Base-by-base conservation (phyloP, 805 yeast species). In the Barnettozyma californica region DNA sequence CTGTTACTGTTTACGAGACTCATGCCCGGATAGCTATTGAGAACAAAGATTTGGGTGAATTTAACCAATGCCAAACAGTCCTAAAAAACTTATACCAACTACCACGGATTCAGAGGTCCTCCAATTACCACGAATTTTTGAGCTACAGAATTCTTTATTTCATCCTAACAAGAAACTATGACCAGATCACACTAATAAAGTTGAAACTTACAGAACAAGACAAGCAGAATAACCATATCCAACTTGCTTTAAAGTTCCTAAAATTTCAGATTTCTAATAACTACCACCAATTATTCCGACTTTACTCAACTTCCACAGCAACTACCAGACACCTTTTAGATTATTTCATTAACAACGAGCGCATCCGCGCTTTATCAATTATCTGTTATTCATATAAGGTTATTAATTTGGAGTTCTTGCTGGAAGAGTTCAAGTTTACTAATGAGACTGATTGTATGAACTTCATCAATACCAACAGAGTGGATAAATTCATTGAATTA, bases 51-150 rank as follows among this genome's bases (percentile, higher is more conserved):
- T 68, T 92, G 53, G 97, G 97, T 9, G 98, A 94, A 65, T 90
- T 87, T 64, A 94, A 94, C 68, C 97, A 92, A 64, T 94, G 98
- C 63, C 95, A 87, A 65, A 80, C 95, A 14, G 88, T 89, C 58
- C 68, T 94, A 44, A 78, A 78, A 53, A 71, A 76, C 41, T 68
- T 91, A 21, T 91, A 84, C 60, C 76, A 70, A 25, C 57, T 59
- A 21, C 68, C 69, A 6, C 64, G 67, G 9, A 61, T 68, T n/a
- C 57, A 55, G 29, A 60, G 62, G 4, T 68, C 71, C 10, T 63
- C 69, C 13, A 69, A 70, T 47, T 66, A 73, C 54, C 68, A 74
- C 42, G 97, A 91, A 61, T 88, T 87, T 58, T 65, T 80, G 36
- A 75, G 87, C 42, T 91, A 87, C 65, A 72, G 89, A 47, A 73